Conservation (phyloP, 1,284 basidiomycete genomes). For the Agaricales sp. region DNA sequence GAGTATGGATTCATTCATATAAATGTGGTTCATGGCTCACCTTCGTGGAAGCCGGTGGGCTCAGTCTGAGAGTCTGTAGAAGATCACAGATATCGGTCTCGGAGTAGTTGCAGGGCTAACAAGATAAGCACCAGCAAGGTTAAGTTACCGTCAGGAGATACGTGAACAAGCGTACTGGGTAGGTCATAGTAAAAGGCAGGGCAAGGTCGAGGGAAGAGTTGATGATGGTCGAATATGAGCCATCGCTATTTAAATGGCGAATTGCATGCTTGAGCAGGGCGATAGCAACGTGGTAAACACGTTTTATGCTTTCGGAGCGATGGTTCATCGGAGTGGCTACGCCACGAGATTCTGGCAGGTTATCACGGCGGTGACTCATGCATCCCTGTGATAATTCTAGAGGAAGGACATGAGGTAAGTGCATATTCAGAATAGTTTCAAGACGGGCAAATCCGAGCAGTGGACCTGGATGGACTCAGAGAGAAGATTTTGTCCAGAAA, state of each 20-base stretch:
- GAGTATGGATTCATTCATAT: not conserved
- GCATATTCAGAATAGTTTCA: too few species aligned
- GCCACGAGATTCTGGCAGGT: too few species aligned
- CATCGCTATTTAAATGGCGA: too few species aligned
- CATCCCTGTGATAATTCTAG: too few species aligned
- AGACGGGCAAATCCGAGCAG: too few species aligned
- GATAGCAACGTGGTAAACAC: not conserved
- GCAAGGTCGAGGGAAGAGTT: not conserved
- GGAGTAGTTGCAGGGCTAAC: not conserved
- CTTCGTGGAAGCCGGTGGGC: constrained; percentile 14
- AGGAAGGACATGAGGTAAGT: too few species aligned
- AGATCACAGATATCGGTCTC: constrained; percentile 39
- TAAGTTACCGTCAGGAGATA: too few species aligned
- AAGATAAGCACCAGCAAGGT: not conserved
- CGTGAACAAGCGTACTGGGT: too few species aligned
- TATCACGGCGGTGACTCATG: too few species aligned
- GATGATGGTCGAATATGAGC: not conserved
- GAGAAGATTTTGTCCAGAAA: not conserved
- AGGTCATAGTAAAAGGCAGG: not conserved
- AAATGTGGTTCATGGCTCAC: constrained; percentile 20
- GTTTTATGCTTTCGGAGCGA: not conserved
- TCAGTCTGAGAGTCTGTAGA: constrained; percentile 36
- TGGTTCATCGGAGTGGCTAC: too few species aligned
- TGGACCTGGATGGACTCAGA: not conserved
- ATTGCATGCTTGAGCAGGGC: too few species aligned